These are phyloP conservation scores for Mercurialis annua DNA, from an alignment of 345 rosid species.

Conservation along the genomic window DNA sequence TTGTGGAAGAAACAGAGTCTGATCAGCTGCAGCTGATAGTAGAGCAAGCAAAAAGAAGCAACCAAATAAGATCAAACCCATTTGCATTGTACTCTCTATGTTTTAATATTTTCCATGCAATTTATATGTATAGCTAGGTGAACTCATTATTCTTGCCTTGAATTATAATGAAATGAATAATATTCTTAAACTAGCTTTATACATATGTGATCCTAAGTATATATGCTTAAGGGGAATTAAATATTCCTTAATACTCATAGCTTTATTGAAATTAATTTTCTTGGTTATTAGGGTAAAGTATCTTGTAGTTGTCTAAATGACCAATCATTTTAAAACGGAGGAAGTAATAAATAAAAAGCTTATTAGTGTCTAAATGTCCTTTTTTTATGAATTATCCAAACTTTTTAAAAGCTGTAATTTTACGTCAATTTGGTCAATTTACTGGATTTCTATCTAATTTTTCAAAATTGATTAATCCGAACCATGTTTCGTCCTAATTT, in stretches of 20 bases:
- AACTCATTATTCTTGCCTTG: constrained; percentile 33
- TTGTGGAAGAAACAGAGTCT: neutral
- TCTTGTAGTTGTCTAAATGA: too few relatives aligned
- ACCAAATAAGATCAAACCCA: constrained; percentile 19
- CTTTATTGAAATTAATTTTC: neutral
- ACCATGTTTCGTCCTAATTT: too few relatives aligned
- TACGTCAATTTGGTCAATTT: too few relatives aligned
- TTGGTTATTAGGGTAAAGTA: neutral
- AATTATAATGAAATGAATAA: neutral
- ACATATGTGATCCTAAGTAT: neutral
- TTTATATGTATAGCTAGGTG: neutral
- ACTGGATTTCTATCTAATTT: too few relatives aligned
- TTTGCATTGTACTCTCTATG: neutral
- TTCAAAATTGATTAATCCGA: too few relatives aligned
- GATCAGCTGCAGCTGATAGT: constrained; percentile 25
- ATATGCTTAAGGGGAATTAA: neutral
- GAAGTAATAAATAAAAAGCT: too few relatives aligned
- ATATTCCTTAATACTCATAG: neutral
- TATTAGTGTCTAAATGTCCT: too few relatives aligned
- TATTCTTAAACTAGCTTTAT: constrained; percentile 4
- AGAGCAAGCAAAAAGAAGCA: constrained; percentile 29
- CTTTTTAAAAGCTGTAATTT: too few relatives aligned
- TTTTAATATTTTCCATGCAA: neutral
- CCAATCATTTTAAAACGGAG: too few relatives aligned
- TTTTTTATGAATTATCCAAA: too few relatives aligned